phyloP scores from a whole-genome alignment of 208 protist species.

The Phytomonas francai region DNA sequence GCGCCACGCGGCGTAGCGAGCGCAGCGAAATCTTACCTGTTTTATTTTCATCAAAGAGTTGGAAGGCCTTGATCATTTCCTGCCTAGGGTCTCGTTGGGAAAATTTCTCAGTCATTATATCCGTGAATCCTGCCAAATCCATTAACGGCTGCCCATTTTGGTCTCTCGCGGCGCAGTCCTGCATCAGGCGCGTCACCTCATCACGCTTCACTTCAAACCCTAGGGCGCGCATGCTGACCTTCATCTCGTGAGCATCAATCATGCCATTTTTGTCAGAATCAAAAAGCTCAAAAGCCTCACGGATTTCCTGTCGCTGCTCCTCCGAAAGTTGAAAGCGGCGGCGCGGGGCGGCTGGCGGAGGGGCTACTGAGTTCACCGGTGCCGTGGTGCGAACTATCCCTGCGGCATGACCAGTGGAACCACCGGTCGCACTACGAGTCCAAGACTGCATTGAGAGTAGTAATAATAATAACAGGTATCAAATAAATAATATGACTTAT shows the following conservation, averaged over 20 bases:
- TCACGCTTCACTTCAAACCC: slow-evolving; percentile 98
- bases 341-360: slow-evolving; percentile 28
- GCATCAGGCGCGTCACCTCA: slow-evolving; percentile 85
- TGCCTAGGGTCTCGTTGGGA: slow-evolving; percentile 89
- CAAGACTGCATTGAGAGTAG: background rate
- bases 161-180: slow-evolving; percentile 74
- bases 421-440: background rate
- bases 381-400: slow-evolving; percentile 36
- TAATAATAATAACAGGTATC: background rate
- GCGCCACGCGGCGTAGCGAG: slow-evolving; percentile 90
- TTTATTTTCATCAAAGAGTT: slow-evolving; percentile 95
- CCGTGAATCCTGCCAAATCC: slow-evolving; percentile 87
- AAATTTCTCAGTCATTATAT: slow-evolving; percentile 92
- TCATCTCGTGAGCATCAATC: slow-evolving; percentile 98
- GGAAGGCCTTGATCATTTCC: slow-evolving; percentile 95
- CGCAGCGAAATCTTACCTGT: slow-evolving; percentile 92
- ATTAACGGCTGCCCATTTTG: slow-evolving; percentile 81
- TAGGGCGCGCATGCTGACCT: slow-evolving; percentile 98
- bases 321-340: slow-evolving; percentile 95
- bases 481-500: background rate
- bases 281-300: slow-evolving; percentile 99
- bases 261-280: slow-evolving; percentile 93
- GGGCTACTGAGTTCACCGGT: slow-evolving; percentile 14
- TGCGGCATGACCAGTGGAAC: background rate
- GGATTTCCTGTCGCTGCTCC: slow-evolving; percentile 98